Base-by-base conservation (phyloP, 2,329 filamentous ascomycete species). In the Trichoderma cornu-damae region DNA sequence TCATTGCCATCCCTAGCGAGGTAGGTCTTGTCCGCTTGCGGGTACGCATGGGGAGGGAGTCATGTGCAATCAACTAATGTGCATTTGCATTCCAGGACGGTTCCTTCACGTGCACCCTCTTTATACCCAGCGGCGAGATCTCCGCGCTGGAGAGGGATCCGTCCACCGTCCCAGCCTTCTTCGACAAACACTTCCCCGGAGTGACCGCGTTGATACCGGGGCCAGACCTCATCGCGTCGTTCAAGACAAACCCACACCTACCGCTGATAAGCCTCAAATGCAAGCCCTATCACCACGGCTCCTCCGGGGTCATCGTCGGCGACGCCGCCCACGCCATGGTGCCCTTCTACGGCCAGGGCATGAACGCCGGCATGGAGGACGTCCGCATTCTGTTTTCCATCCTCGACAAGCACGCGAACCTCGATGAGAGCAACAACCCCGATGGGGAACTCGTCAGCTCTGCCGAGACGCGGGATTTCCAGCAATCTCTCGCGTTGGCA, bases 291-390 rank as follows among this genome's bases (percentile, higher is more conserved):
- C 90, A 96, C 75, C 90, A 84, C 74, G 78, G 75, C 49, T 84
- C 84, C 22, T 88, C 85, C 0, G 90, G 82, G 30, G 90, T 96
- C 59, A 90, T 99, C 48, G 70, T 99, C 34, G 94, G 94, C 59
- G 94, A 99, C 69, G 91, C 94, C 6, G 92, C 94, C 0, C 94
- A 99, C 70, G 94, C 95, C 58, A 96, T 99, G 86, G 91, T 99
- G 0, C 94, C 94, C 0, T 99, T 99, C 73, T 99, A 97, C 71
- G 94, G 94, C 0, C 94, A 99, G 71, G 94, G 94, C 35, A 95
- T 99, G 86, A 99, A 99, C 68, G 89, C 94, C 0, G 94, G 94
- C 0, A 83, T 99, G 40, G 94, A 99, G 74, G 93, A 96, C 66
- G 91, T 99, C 11, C 85, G 88, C 6, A 85, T 96, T 4, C 81